Percentiles rank a stretch among this genome's conserved stretches.
Conservation (phyloP, 352 stramenopile genomes). For the Phytopythium vexans region DNA sequence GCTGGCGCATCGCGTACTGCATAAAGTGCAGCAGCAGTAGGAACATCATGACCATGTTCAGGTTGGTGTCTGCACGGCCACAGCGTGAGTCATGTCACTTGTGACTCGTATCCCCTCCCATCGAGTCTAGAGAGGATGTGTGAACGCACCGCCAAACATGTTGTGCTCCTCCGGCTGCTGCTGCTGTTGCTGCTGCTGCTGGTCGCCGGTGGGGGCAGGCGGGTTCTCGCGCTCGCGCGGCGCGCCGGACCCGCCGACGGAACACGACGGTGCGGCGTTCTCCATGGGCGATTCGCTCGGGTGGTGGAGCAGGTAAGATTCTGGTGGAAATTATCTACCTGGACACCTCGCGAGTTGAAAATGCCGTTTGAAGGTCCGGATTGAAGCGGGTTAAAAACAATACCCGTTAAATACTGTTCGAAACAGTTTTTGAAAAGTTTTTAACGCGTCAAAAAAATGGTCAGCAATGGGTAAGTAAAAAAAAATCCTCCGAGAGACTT, state of each 20-base stretch:
- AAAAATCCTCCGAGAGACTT: no score
- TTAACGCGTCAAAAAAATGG: no score
- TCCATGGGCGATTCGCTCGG: conserved; percentile 30
- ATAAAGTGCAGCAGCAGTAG: conserved; percentile 85
- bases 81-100: conserved; percentile 4
- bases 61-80: conserved; percentile 52
- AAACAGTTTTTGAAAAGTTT: no score
- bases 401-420: no score
- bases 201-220: conserved; percentile 13
- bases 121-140: not conserved
- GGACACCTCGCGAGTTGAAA: no score
- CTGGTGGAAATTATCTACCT: no score
- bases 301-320: no score
- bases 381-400: no score
- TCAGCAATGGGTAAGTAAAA: no score
- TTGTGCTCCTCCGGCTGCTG: conserved; percentile 51
- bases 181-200: conserved; percentile 8
- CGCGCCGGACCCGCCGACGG: conserved; percentile 27
- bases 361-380: no score
- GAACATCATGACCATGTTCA: conserved; percentile 85
- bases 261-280: conserved; percentile 35
- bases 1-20: conserved; percentile 84
- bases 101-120: not conserved
- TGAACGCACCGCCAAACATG: conserved; percentile 75
- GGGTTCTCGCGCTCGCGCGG: conserved; percentile 13